These are phyloP conservation scores for Kluyveromyces aestuarii DNA, from an alignment of 805 yeast genomes.

Conservation along the genomic window DNA sequence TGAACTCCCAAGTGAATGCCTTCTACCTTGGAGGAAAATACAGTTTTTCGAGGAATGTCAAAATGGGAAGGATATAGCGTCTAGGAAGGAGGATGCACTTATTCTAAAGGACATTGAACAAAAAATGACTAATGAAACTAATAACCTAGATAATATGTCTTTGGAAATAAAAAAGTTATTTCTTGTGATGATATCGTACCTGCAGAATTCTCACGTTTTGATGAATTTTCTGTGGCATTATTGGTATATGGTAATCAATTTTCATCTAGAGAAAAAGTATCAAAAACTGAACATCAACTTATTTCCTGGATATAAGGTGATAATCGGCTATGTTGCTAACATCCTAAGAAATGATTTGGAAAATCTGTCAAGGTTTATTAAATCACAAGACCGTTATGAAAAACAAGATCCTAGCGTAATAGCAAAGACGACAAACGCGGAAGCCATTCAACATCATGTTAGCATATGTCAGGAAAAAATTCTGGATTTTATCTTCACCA, in stretches of 20 bases:
- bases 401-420: neutral
- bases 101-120: constrained; percentile 2
- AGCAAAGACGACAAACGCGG: constrained; percentile 4
- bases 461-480: constrained; percentile 10
- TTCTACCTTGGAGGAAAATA: neutral
- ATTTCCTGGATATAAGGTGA: constrained; percentile 15
- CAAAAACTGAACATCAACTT: constrained; percentile 1
- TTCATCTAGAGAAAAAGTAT: constrained; percentile 1
- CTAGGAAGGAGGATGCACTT: neutral
- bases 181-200: constrained; percentile 23
- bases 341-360: constrained; percentile 16
- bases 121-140: neutral
- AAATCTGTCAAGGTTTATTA: constrained; percentile 9
- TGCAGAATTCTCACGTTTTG: constrained; percentile 21
- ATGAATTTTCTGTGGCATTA: constrained; percentile 27
- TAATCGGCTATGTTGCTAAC: constrained; percentile 10
- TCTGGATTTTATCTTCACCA: constrained; percentile 17
- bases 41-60: neutral
- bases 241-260: constrained; percentile 19
- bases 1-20: neutral
- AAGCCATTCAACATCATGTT: constrained; percentile 2
- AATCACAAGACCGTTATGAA: constrained; percentile 3
- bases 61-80: neutral
- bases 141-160: constrained; percentile 4
- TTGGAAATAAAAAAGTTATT: constrained; percentile 14